phyloP scores from a whole-genome alignment of 345 rosid species.

The Eucalyptus tenuipes region DNA sequence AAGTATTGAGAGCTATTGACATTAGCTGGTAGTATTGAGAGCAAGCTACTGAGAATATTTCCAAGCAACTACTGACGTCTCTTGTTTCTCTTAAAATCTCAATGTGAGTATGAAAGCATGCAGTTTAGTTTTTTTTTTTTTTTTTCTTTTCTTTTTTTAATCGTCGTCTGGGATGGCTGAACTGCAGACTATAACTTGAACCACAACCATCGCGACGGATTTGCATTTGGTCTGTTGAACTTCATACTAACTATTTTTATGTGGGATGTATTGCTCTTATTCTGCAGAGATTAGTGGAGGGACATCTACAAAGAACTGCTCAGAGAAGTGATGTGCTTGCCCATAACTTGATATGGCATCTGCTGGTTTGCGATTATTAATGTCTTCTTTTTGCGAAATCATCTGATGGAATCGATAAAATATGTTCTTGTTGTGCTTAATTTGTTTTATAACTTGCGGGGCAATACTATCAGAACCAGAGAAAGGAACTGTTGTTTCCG shows the following conservation, averaged over 20 bases:
- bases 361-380: constrained; percentile 44
- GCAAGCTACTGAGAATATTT: neutral
- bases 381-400: neutral
- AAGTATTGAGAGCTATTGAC: neutral
- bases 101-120: neutral
- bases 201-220: neutral
- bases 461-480: too few species aligned
- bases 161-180: neutral
- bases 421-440: neutral
- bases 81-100: neutral
- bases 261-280: neutral
- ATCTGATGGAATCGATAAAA: neutral
- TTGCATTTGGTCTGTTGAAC: neutral
- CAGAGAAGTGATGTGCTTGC: constrained; percentile 94
- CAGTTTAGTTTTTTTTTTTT: too few species aligned
- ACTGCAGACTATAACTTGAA: neutral
- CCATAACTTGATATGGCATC: constrained; percentile 95
- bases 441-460: neutral
- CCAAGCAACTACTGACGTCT: neutral
- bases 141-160: neutral
- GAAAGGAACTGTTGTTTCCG: too few species aligned
- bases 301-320: constrained; percentile 93
- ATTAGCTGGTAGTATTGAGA: neutral
- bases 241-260: neutral
- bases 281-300: constrained; percentile 86